Evolutionary conservation across 2,329 filamentous ascomycete genomes (phyloP).

Genomic region (Phialophora chinensis): DNA sequence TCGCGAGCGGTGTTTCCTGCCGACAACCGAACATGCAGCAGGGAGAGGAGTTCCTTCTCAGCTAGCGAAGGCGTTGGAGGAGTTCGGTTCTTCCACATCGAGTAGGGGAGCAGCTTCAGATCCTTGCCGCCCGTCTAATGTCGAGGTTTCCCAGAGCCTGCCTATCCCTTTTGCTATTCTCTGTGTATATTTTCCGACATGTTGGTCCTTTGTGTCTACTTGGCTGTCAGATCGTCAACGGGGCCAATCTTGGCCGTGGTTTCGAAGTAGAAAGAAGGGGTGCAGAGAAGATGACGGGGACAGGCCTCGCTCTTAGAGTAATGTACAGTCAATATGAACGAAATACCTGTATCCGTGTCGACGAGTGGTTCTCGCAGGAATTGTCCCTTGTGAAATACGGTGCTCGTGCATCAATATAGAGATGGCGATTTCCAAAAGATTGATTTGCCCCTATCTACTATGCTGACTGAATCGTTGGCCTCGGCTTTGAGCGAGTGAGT

Average conservation of each 20-base stretch:
- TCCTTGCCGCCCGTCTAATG: slow-evolving; percentile 42
- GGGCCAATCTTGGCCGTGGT: background rate
- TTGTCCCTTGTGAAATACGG: background rate
- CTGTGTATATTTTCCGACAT: background rate
- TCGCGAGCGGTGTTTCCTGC: background rate
- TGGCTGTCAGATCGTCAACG: background rate
- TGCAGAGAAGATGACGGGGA: background rate
- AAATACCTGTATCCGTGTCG: background rate
- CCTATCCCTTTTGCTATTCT: background rate
- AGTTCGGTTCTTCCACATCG: background rate
- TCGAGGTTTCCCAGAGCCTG: background rate
- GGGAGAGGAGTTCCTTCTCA: background rate
- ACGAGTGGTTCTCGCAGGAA: background rate
- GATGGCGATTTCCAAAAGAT: background rate
- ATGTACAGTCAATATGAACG: background rate
- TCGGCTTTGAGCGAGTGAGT: background rate
- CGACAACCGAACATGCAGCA: background rate
- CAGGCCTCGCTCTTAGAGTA: background rate
- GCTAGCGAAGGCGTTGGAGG: slow-evolving; percentile 28
- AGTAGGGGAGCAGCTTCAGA: slow-evolving; percentile 46
- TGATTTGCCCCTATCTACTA: background rate
- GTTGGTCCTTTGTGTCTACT: background rate
- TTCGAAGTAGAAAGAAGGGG: background rate
- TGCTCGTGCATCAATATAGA: background rate
- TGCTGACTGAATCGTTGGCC: background rate